phyloP scores from a whole-genome alignment of 1,139 yeast genomes.

The Kluyveromyces sp. region DNA sequence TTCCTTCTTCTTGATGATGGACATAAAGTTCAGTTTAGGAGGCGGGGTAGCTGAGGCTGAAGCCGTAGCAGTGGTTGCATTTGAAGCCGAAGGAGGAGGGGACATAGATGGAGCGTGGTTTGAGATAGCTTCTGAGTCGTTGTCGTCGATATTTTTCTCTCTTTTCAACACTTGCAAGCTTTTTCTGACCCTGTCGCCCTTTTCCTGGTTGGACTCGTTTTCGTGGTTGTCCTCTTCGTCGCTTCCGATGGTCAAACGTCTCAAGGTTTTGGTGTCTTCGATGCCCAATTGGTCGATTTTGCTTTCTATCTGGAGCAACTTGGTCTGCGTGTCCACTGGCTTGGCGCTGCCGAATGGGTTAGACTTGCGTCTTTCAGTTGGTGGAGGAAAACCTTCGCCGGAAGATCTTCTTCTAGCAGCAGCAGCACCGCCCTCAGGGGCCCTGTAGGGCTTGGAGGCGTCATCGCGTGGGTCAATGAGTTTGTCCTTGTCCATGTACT shows the following conservation, averaged over 20 bases:
- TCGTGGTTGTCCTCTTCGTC: slow-evolving; percentile 3
- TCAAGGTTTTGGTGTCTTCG: slow-evolving; percentile 50
- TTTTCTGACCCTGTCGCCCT: slow-evolving; percentile 8
- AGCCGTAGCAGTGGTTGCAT: neutral
- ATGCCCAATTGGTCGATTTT: slow-evolving; percentile 40
- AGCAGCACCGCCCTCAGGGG: neutral
- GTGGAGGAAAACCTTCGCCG: slow-evolving; percentile 5
- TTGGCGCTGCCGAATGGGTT: slow-evolving; percentile 50
- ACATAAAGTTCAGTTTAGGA: slow-evolving; percentile 1
- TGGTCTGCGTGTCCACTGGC: slow-evolving; percentile 45
- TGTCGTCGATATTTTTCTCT: slow-evolving; percentile 10
- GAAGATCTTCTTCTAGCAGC: slow-evolving; percentile 2
- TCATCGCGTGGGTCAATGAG: slow-evolving; percentile 20
- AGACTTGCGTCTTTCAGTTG: slow-evolving; percentile 33
- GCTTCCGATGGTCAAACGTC: slow-evolving; percentile 28
- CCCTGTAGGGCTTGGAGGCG: slow-evolving; percentile 21
- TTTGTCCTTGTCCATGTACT: slow-evolving; percentile 22
- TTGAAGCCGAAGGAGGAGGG: neutral
- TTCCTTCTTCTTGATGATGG: slow-evolving; percentile 2
- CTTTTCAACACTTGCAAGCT: slow-evolving; percentile 12
- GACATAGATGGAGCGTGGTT: neutral
- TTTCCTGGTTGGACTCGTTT: slow-evolving; percentile 5
- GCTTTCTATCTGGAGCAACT: slow-evolving; percentile 41
- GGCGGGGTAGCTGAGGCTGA: neutral
- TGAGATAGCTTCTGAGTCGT: slow-evolving; percentile 8